Base-by-base conservation (phyloP, 2,329 filamentous ascomycete species). In the Penicillium italicum region DNA sequence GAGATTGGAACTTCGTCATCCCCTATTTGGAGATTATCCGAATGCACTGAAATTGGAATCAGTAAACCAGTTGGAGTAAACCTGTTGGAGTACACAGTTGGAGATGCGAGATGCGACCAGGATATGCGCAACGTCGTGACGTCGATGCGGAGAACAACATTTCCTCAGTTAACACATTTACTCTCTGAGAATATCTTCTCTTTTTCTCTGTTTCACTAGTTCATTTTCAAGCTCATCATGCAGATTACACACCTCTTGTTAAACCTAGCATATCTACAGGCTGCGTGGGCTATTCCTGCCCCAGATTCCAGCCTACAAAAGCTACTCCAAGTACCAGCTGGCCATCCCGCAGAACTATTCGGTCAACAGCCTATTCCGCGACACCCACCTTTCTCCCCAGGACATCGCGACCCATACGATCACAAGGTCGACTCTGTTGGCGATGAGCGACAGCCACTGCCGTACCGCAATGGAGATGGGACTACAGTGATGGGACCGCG, bases 401-500 rank as follows among this genome's bases (percentile, higher is more conserved):
- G 75, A 8, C 75, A 83, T 65, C 77, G 76, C 47, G 85, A 89
- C 62, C 83, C 84, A 0, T 80, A 84, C 58, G 86, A 89, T 69
- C 75, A 75, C 54, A 82, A 85, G 41, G 72, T 88, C 38, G 86
- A 90, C 68, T 72, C 84, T 5, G 68, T 86, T 41, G 82, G 80
- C 12, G 76, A 85, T 2, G 75, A 80, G 11, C 75, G 88, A n/a
- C 80, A 88, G 60, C 87, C 87, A 26, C 72, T 86, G 51, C 87
- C 87, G 1, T 85, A 77, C 69, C 79, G 84, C 33, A 86, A 86
- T 66, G 85, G 85, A 24, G 67, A 83, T 24, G 88, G 88, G 22
- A 80, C 85, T 16, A 84, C 81, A 10, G 82, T 90, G 14, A 74
- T 90, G 22, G 88, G 88, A 0, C 88, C 88, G 0, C 84, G 85